Base-by-base conservation (phyloP, 371 early-diverging fungal species). In the Conidiobolus coronatus region DNA sequence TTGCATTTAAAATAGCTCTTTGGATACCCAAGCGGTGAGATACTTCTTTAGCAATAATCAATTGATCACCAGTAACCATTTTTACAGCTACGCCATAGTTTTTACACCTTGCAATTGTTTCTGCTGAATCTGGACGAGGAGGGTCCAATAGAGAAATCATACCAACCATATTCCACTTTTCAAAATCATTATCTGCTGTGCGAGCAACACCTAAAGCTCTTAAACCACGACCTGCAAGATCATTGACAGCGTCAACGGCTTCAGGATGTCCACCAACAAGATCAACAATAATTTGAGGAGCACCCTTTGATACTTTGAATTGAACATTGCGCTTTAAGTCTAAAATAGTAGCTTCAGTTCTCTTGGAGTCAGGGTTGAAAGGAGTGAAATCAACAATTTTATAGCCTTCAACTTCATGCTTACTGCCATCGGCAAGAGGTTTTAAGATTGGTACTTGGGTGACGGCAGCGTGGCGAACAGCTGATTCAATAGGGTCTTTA, bases 51-150 rank as follows among this genome's bases (percentile, higher is more conserved):
- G 85, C 90, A 60, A 86, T 82, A 22, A 84, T 81, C 41, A 81
- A 55, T 52, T 89, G 89, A 53, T 89, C 86, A 48, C 88, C 91
- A 7, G 88, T 87, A 55, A 87, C 77, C 86, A 90, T 87, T 61
- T 83, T 75, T 35, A 87, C 82, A 43, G 71, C 61, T 41, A 90
- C 78, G 37, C 87, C 87, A 43, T 79, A 79, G n/a, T 51, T 51
- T 49, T 64, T 62, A 50, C 80, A 77, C 39, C 70, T 65, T 33
- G 60, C 53, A 42, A 79, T 77, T 9, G 77, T 70, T 18, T 58
- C 62, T 38, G 72, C 68, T 13, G 74, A 71, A 43, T 73, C 77
- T 35, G 69, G 69, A 39, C 75, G 75, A n/a, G 85, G 83, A 21
- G 86, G 94, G 57, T 92, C 96, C 43, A 88, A 75, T 46, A 95